Evolutionary conservation across 768 basidiomycete species (phyloP), one percentile per base, ranked within the genome.

Genomic region (Hirschioporus abietinus): DNA sequence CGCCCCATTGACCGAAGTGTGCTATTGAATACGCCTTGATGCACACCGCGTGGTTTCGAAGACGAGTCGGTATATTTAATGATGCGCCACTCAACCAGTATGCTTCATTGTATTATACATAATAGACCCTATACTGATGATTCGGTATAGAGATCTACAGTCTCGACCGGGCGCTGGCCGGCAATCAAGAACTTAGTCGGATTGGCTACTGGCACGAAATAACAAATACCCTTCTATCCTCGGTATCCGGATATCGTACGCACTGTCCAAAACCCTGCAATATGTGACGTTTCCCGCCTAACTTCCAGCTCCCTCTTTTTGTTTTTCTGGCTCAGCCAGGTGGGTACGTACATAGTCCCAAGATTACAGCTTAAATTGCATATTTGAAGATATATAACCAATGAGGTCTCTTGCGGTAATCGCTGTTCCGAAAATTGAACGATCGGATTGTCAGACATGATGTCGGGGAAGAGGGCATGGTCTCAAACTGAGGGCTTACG

Each of bases 161-260:
- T 52, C 42, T 52, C 42, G 42, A 52, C 42, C 42, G 42, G 42
- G 42, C 42, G 42, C 42, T 52, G 42, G 42, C 42, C 42, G 42
- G 42, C 42, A 10, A 52, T 52, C 12, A 52, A 52, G 42, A 1
- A 52, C 42, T 20, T 52, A 3, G 42, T 52, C 42, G 42, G 42
- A 52, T 12, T 12, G 15, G 15, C 42, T 52, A 20, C 20, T 52
- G 42, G 20, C 15, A 10, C 42, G 42, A 52, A 15, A 52, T 15
- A 52, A 15, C 42, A 52, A 52, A 52, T 52, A 52, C 42, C 42
- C 12, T 12, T 52, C 5, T 20, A 12, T 52, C 42, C 42, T 52
- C 42, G 42, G 42, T 15, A 52, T 52, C 42, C 42, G 42, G 42
- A 52, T 52, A 15, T 52, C 42, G 42, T 15, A 6, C 12, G 6